Evolutionary conservation across 1,284 basidiomycete genomes (phyloP).

Genomic region (Vanrija humicola): DNA sequence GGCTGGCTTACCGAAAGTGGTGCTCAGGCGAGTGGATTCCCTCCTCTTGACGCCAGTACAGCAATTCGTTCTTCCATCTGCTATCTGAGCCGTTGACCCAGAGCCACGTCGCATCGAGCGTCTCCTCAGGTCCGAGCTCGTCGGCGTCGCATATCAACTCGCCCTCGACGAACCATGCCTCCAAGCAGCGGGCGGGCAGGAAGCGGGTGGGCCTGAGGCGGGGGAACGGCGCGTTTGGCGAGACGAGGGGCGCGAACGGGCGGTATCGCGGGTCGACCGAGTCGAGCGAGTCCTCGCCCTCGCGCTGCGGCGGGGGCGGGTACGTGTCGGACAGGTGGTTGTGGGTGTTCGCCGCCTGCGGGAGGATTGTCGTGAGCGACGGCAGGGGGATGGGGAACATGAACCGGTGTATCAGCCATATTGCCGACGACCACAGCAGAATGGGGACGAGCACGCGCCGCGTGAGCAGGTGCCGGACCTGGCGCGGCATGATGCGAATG

Average conservation of each 20-base stretch:
- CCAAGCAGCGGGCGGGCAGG: slow-evolving; percentile 35
- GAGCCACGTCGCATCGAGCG: slow-evolving; percentile 41
- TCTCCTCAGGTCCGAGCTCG: slow-evolving; percentile 40
- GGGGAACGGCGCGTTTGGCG: slow-evolving; percentile 37
- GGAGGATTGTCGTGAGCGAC: background rate
- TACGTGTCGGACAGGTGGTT: slow-evolving; percentile 23
- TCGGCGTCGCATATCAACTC: slow-evolving; percentile 30
- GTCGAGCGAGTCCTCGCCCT: slow-evolving; percentile 29
- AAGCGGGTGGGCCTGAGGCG: slow-evolving; percentile 34
- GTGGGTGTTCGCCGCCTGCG: slow-evolving; percentile 4
- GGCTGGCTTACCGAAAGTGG: slow-evolving; percentile 40
- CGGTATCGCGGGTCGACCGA: slow-evolving; percentile 34
- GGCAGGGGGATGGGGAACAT: slow-evolving; percentile 26
- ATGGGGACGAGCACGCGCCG: slow-evolving; percentile 20
- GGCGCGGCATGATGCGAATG: background rate
- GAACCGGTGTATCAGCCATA: slow-evolving; percentile 27
- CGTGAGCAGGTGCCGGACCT: slow-evolving; percentile 9
- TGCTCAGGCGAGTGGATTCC: slow-evolving; percentile 35
- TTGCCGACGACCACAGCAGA: slow-evolving; percentile 20
- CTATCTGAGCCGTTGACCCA: slow-evolving; percentile 47
- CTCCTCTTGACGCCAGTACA: slow-evolving; percentile 16
- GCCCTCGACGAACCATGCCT: slow-evolving; percentile 42
- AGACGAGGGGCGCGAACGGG: slow-evolving; percentile 25
- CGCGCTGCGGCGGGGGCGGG: slow-evolving; percentile 25
- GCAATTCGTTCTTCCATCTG: slow-evolving; percentile 36